Conservation (phyloP, 768 basidiomycete species). For the Cytidiella melzeri region DNA sequence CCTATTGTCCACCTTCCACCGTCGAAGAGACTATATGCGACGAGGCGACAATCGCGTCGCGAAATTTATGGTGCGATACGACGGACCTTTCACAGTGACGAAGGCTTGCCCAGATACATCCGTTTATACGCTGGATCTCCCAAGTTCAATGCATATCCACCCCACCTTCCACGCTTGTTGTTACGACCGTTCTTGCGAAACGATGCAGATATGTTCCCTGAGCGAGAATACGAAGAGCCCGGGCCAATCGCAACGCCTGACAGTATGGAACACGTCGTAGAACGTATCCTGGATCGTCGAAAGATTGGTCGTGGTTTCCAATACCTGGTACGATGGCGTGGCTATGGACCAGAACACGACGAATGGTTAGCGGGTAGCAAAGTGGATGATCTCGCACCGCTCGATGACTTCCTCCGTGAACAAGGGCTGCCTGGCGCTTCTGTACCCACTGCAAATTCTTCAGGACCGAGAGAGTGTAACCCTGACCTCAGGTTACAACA, state of each 20-base stretch:
- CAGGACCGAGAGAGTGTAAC: too few relatives aligned
- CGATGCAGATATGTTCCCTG: constrained; percentile 32
- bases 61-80: too few relatives aligned
- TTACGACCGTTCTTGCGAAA: constrained; percentile 27
- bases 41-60: too few relatives aligned
- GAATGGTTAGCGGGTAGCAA: too few relatives aligned
- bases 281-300: too few relatives aligned
- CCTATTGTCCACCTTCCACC: constrained; percentile 28
- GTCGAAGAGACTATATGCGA: constrained; percentile 19
- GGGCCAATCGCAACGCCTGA: constrained; percentile 21
- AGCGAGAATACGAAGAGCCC: constrained; percentile 19
- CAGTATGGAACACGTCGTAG: constrained; percentile 25
- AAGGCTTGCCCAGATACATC: too few relatives aligned
- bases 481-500: too few relatives aligned
- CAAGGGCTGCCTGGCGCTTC: too few relatives aligned
- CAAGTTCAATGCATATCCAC: constrained; percentile 15
- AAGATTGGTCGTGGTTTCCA: constrained; percentile 24
- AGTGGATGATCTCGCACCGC: constrained; percentile 28
- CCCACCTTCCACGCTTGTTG: constrained; percentile 31
- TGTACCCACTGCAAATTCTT: too few relatives aligned
- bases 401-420: constrained; percentile 15
- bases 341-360: too few relatives aligned
- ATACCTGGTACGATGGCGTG: constrained; percentile 26
- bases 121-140: constrained; percentile 21
- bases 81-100: constrained; percentile 21